Evolutionary conservation across 2,329 filamentous ascomycete species (phyloP).

Genomic region (Trichophaea hybrida): DNA sequence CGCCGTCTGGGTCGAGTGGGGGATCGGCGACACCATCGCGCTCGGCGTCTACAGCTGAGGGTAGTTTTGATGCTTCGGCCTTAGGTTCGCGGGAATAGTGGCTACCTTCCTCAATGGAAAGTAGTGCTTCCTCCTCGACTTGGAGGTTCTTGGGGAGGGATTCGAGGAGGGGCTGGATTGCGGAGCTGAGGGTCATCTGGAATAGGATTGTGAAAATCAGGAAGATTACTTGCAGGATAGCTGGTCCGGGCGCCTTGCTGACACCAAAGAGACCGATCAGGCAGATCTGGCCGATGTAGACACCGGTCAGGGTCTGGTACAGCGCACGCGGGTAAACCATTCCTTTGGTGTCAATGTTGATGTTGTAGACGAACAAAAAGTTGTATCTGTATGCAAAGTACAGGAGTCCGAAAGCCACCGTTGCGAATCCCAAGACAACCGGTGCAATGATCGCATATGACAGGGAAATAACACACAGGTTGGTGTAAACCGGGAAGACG

Average conservation of each 20-base stretch:
- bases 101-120: slow-evolving; percentile 27
- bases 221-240: slow-evolving; percentile 63
- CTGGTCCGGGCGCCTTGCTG: slow-evolving; percentile 48
- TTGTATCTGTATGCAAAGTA: slow-evolving; percentile 87
- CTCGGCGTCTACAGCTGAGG: slow-evolving; percentile 12
- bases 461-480: slow-evolving; percentile 67
- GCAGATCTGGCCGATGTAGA: slow-evolving; percentile 71
- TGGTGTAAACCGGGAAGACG: slow-evolving; percentile 65
- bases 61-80: slow-evolving; percentile 20
- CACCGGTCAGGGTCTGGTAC: slow-evolving; percentile 67
- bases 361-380: slow-evolving; percentile 71
- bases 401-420: slow-evolving; percentile 62
- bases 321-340: slow-evolving; percentile 76
- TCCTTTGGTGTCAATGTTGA: slow-evolving; percentile 72
- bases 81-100: slow-evolving; percentile 16
- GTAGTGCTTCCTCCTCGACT: slow-evolving; percentile 40
- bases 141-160: slow-evolving; percentile 64
- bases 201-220: slow-evolving; percentile 62
- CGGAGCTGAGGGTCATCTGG: slow-evolving; percentile 57
- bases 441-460: slow-evolving; percentile 79
- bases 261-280: slow-evolving; percentile 74
- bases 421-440: slow-evolving; percentile 67
- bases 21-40: slow-evolving; percentile 13
- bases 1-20: slow-evolving; percentile 24
- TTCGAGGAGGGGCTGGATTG: slow-evolving; percentile 59